Base-by-base conservation (phyloP, 345 rosid genomes). In the Moringa oleifera region DNA sequence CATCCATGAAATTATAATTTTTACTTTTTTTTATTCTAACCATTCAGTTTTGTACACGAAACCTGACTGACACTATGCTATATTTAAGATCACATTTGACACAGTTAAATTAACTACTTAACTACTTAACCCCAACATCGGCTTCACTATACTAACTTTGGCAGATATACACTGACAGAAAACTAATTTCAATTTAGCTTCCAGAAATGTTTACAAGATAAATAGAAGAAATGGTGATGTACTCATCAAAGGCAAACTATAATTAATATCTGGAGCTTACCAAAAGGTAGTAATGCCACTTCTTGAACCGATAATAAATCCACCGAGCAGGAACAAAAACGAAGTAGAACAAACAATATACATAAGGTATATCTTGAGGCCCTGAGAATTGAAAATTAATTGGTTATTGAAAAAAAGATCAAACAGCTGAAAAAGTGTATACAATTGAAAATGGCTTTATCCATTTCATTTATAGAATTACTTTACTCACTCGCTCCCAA, bases 231-330 rank as follows among this genome's bases (percentile, higher is more conserved):
- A 11, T 33, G 37, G 37, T 11, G 11, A 11, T 33, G 11, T 33
- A 5, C 11, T 33, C 37, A n/a, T n/a, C 37, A 33, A 11, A 5
- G 37, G 37, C 5, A 33, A 33, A 33, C 37, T 33, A 5, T 11
- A 33, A 41, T 41, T 41, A 41, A 56, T 25, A 23, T 4, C 45
- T 52, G 28, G 64, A 52, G 61, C 75, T 79, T 81, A 93, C 98
- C 85, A 93, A 84, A 65, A 93, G 97, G 80, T 90, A 93, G 73
- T 90, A 93, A 72, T 93, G 98, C 98, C 92, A 86, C 77, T 93
- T 93, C 83, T 93, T 93, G 77, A 73, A 90, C 71, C 98, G 86
- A 63, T 93, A 93, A 73, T 93, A 90, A 57, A 93, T 88, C 98
- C 98, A 93, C 52, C 98, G 83, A 33, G 88, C 94, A 71, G 98